Conservation (phyloP, 352 stramenopile genomes). For the Pythium folliculosum region DNA sequence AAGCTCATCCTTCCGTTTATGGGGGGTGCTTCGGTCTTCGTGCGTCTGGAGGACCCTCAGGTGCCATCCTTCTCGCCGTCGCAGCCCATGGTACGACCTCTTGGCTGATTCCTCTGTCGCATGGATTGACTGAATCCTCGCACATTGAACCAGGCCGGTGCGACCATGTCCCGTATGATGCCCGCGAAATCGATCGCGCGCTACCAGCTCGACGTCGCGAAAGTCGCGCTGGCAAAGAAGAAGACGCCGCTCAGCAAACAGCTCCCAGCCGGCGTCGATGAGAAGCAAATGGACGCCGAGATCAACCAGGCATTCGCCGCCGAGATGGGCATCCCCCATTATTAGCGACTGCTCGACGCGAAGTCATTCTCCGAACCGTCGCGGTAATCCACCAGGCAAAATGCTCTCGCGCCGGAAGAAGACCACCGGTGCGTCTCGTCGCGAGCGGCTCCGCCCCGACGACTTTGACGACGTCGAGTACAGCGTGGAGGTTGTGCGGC, state of each 20-base stretch:
- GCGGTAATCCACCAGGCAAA: background rate
- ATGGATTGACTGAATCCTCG: background rate
- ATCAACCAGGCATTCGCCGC: conserved; percentile 65
- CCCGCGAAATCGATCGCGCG: conserved; percentile 38
- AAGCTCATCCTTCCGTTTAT: conserved; percentile 41
- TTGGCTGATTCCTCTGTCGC: background rate
- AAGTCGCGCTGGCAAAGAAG: conserved; percentile 53
- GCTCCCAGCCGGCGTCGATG: conserved; percentile 33
- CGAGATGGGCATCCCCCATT: conserved; percentile 60
- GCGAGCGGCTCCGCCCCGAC: conserved; percentile 40
- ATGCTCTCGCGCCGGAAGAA: conserved; percentile 33
- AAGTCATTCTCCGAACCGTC: conserved; percentile 5
- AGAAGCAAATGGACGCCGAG: conserved; percentile 70
- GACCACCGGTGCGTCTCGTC: background rate
- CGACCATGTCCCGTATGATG: conserved; percentile 49
- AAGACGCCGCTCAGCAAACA: conserved; percentile 64
- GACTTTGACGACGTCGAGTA: conserved; percentile 73
- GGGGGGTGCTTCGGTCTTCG: conserved; percentile 54
- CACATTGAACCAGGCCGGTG: conserved; percentile 23
- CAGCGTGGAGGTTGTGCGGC: conserved; percentile 55
- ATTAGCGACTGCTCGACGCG: conserved; percentile 8
- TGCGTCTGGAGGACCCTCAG: conserved; percentile 68
- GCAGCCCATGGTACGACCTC: conserved; percentile 43
- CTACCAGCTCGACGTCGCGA: conserved; percentile 52
- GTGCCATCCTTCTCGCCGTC: conserved; percentile 33